Percentiles rank a stretch among this genome's conserved stretches.
Evolutionary conservation across 371 early-diverging fungal species (phyloP).

Genomic region (Rhizopus stolonifer): DNA sequence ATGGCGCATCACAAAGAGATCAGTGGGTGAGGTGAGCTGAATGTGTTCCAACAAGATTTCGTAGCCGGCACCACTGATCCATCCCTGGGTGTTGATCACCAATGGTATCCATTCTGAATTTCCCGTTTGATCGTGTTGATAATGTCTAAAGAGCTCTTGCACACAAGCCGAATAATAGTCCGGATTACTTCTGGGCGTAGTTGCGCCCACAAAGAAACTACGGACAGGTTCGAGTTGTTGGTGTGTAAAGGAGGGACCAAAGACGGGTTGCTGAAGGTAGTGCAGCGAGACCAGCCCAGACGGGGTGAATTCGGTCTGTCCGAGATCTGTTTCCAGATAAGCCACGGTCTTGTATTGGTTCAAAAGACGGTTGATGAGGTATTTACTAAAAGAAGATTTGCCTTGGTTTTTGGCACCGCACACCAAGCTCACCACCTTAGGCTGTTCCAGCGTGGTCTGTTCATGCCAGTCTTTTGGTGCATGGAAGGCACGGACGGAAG

Average conservation of each 20-base stretch:
- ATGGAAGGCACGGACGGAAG: conserved; percentile 39
- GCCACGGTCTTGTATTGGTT: conserved; percentile 58
- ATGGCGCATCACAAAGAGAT: conserved; percentile 45
- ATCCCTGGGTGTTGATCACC: conserved; percentile 83
- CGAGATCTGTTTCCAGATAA: conserved; percentile 80
- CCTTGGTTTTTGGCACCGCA: conserved; percentile 76
- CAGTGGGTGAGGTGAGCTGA: conserved; percentile 49
- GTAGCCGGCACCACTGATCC: conserved; percentile 78
- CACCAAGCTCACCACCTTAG: conserved; percentile 48
- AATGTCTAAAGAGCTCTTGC: conserved; percentile 53
- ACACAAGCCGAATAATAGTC: conserved; percentile 68
- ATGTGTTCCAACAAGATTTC: conserved; percentile 64
- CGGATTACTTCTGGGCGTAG: conserved; percentile 64
- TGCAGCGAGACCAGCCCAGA: conserved; percentile 72
- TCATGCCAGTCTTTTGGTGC: conserved; percentile 44
- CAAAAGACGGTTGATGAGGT: conserved; percentile 67
- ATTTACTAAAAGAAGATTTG: conserved; percentile 74
- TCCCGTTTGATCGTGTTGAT: conserved; percentile 32
- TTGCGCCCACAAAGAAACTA: conserved; percentile 67
- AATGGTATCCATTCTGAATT: conserved; percentile 54
- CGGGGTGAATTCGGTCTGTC: conserved; percentile 81
- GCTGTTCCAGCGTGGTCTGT: conserved; percentile 5
- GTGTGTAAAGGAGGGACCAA: conserved; percentile 81
- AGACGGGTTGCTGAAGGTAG: conserved; percentile 59
- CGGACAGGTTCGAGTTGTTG: conserved; percentile 53